Evolutionary conservation across 176 grass and related monocot species (phyloP), one percentile per base, ranked within the genome.

Genomic region (Olyra latifolia): DNA sequence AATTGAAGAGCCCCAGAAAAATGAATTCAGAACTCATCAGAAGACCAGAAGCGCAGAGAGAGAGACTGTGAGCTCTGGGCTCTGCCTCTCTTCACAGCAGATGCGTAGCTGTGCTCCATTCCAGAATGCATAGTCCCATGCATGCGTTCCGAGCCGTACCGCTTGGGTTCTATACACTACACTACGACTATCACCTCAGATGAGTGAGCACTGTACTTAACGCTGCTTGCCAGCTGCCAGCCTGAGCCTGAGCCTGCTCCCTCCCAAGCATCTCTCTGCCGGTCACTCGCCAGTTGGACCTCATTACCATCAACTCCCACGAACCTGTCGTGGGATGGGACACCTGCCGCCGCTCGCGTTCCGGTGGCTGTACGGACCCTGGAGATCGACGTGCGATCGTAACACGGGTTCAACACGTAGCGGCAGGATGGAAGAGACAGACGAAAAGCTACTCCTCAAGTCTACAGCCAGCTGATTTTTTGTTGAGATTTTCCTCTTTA

Each of bases 311-410:
- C 10, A 16, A 16, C 30, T 38, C 8, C 47, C 25, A 54, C 13
- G 63, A 70, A 6, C 30, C 12, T 69, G 71, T 76, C 66, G 5
- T 20, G 7, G 17, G 3, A 56, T 29, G 74, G 62, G 85, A 71
- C 87, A 84, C 87, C 43, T 80, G 76, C 52, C 74, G 15, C 38
- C 57, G n/a, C n/a, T n/a, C 23, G 3, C 23, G 19, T 53, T 35
- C 32, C 1, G 32, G 32, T 35, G 32, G 2, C 52, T 39, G 52
- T 59, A 46, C 74, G 25, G 74, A 5, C 46, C 41, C 4, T 6
- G 67, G 4, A 29, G 43, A 48, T 35, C 32, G 32, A 35, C 32
- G 32, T 35, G 32, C n/a, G n/a, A 10, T 20, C 23, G 19, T 46
- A 8, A 13, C 0, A 16, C 14, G 14, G 22, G 28, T 17, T 25